Evolutionary conservation across 129 eudicot genomes (phyloP).

Genomic region (Artemisia tridentata): DNA sequence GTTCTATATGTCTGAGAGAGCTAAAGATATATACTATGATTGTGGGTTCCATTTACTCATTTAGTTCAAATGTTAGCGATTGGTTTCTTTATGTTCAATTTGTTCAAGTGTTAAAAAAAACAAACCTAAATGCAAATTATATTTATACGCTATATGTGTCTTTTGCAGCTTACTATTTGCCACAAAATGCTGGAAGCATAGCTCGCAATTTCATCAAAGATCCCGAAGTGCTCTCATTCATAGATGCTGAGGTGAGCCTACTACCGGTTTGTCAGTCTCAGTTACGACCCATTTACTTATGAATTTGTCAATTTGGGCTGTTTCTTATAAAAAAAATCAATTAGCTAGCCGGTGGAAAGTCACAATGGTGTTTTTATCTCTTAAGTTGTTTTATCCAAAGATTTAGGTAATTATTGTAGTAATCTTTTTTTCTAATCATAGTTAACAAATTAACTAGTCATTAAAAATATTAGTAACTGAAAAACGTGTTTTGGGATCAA

Average conservation of each 20-base stretch:
- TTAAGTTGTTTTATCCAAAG: neutral
- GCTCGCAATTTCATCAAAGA: constrained; percentile 85
- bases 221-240: constrained; percentile 73
- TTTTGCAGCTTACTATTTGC: constrained; percentile 89
- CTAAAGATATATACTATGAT: neutral
- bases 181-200: constrained; percentile 95
- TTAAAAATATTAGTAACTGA: neutral
- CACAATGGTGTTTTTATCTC: neutral
- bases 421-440: neutral
- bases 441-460: neutral
- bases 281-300: neutral
- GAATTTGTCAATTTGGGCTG: neutral
- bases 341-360: neutral
- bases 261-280: neutral
- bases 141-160: constrained; percentile 15
- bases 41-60: constrained; percentile 10
- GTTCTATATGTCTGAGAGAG: constrained; percentile 10
- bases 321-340: neutral
- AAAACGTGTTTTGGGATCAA: neutral
- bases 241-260: constrained; percentile 87
- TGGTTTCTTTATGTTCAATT: constrained; percentile 8
- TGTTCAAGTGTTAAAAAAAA: constrained; percentile 1
- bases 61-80: neutral
- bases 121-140: constrained; percentile 13
- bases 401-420: neutral